Evolutionary conservation across 306 rosid genomes (phyloP).

Genomic region (Trichosanthes truncata): DNA sequence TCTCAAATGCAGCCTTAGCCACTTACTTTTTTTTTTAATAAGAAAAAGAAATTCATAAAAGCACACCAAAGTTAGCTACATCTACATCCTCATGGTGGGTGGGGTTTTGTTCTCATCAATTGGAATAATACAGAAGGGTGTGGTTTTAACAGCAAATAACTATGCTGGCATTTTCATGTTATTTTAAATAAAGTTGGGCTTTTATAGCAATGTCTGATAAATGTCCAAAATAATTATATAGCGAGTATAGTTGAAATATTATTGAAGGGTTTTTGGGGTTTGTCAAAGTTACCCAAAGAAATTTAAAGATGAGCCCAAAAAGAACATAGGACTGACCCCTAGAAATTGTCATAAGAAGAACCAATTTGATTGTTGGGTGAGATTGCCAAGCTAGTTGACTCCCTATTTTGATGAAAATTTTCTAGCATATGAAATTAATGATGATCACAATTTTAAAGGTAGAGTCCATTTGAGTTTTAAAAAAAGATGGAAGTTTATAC

Average conservation of each 20-base stretch:
- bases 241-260: conserved; percentile 1
- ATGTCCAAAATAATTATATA: neutral
- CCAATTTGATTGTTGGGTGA: neutral
- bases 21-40: no score
- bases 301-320: neutral
- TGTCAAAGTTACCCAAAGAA: neutral
- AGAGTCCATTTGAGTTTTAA: neutral
- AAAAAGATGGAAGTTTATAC: no score
- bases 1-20: no score
- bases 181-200: neutral
- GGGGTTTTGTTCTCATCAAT: neutral
- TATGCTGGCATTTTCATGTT: neutral
- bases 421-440: neutral
- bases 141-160: neutral
- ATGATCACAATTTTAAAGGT: neutral
- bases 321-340: neutral
- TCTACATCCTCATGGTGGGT: no score
- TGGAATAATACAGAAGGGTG: neutral
- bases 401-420: neutral
- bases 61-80: no score
- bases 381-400: neutral
- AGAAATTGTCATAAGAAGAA: neutral
- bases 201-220: neutral
- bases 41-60: no score
- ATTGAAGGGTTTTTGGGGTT: neutral